These are phyloP conservation scores for Pichia sp. DNA, from an alignment of 1,139 yeast species.

Conservation along the genomic window DNA sequence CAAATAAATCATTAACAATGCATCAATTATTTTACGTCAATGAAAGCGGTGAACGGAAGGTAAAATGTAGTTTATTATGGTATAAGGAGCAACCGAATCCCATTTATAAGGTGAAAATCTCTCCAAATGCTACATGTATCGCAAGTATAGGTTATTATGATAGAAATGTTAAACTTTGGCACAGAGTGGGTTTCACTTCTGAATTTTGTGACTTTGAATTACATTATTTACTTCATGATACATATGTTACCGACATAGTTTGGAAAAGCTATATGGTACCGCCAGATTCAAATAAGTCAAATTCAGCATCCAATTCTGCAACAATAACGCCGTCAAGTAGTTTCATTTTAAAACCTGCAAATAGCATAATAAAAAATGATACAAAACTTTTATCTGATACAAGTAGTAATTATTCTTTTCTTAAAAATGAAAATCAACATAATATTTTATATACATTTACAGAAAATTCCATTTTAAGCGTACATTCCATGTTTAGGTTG, in stretches of 20 bases:
- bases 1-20: constrained; percentile 43
- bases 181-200: constrained; percentile 62
- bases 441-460: constrained; percentile 57
- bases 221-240: constrained; percentile 59
- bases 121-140: constrained; percentile 61
- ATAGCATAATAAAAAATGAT: constrained; percentile 24
- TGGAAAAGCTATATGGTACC: constrained; percentile 39
- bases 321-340: constrained; percentile 9
- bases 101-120: constrained; percentile 46
- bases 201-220: constrained; percentile 67
- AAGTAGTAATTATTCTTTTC: constrained; percentile 12
- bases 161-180: constrained; percentile 70
- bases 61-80: constrained; percentile 44
- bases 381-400: constrained; percentile 10
- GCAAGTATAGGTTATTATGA: constrained; percentile 62
- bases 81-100: constrained; percentile 49
- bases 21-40: constrained; percentile 36
- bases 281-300: constrained; percentile 2
- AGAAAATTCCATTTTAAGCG: constrained; percentile 48
- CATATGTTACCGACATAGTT: constrained; percentile 46
- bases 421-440: constrained; percentile 22
- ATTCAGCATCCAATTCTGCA: not conserved
- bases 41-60: constrained; percentile 21
- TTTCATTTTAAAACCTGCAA: constrained; percentile 24
- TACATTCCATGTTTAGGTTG: constrained; percentile 69